A percentile compares a stretch with the other conserved stretches of the same genome.
Evolutionary conservation across 164 flowering plant genomes (phyloP).

Genomic region (Macadamia integrifolia): DNA sequence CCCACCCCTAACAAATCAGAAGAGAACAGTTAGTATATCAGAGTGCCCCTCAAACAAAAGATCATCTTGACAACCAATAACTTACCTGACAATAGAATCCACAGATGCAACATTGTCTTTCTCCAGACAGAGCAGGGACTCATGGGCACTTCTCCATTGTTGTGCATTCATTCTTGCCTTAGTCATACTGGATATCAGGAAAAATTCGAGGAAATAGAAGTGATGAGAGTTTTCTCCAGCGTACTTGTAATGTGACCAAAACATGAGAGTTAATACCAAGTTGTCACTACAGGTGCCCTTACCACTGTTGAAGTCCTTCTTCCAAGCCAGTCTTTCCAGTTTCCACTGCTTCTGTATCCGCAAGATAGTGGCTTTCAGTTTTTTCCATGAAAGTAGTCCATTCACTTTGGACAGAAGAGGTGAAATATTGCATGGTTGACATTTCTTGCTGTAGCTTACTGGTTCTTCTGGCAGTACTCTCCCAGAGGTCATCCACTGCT

Average conservation of each 20-base stretch:
- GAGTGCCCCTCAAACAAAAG: neutral
- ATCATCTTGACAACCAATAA: neutral
- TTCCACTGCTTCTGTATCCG: slow-evolving; percentile 77
- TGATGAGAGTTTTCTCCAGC: neutral
- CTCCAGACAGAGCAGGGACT: slow-evolving; percentile 67
- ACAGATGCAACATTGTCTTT: slow-evolving; percentile 71
- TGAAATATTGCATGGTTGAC: slow-evolving; percentile 72
- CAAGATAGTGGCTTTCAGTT: slow-evolving; percentile 64
- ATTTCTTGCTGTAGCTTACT: slow-evolving; percentile 65
- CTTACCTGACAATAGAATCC: slow-evolving; percentile 68
- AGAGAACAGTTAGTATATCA: neutral
- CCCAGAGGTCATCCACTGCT: slow-evolving; percentile 72
- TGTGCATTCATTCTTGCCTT: slow-evolving; percentile 63
- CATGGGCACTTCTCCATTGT: slow-evolving; percentile 88
- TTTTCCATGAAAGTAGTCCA: slow-evolving; percentile 73
- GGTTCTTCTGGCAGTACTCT: slow-evolving; percentile 67
- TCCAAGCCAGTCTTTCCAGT: slow-evolving; percentile 65
- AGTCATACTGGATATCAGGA: slow-evolving; percentile 41
- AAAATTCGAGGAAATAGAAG: slow-evolving; percentile 4
- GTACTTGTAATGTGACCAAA: neutral
- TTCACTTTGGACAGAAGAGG: slow-evolving; percentile 58
- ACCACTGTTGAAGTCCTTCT: slow-evolving; percentile 74
- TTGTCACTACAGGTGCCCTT: slow-evolving; percentile 8
- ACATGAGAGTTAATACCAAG: neutral
- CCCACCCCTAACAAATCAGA: slow-evolving; percentile 44